Conservation (phyloP, 306 rosid genomes). For the Hylodesmum podocarpum region DNA sequence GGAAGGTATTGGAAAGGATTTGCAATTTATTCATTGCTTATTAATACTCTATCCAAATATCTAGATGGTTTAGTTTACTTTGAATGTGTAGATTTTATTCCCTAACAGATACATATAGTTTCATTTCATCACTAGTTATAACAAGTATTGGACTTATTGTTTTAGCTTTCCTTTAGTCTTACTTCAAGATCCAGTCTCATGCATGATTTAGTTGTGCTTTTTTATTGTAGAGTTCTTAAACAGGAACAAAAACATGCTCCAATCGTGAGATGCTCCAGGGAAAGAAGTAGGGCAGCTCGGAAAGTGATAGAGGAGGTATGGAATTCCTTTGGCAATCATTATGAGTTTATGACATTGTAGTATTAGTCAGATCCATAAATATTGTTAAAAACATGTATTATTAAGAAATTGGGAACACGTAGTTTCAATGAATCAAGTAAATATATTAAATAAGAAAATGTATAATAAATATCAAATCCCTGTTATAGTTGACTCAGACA, state of each 20-base stretch:
- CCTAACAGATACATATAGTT: background rate
- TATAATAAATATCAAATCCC: background rate
- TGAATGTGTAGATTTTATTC: background rate
- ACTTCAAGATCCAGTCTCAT: slow-evolving; percentile 6
- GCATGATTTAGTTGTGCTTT: background rate
- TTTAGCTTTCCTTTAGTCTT: slow-evolving; percentile 18
- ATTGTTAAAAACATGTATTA: background rate
- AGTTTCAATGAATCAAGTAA: background rate
- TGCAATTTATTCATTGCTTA: slow-evolving; percentile 2
- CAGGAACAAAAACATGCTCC: slow-evolving; percentile 52
- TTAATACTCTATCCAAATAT: background rate
- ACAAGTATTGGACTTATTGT: background rate
- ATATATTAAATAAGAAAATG: background rate
- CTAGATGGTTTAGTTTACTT: background rate
- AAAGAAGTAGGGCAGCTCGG: slow-evolving; percentile 83
- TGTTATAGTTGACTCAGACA: background rate
- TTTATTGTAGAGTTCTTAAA: slow-evolving; percentile 40
- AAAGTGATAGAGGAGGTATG: slow-evolving; percentile 69
- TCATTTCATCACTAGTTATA: background rate
- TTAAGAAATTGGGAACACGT: background rate
- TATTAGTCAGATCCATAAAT: slow-evolving; percentile 23
- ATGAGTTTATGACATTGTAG: background rate
- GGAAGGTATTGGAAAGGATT: slow-evolving; percentile 51
- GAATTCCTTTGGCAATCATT: slow-evolving; percentile 4
- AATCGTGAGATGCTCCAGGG: slow-evolving; percentile 87